phyloP scores from a whole-genome alignment of 768 basidiomycete genomes.

The Tremella mesenterica region DNA sequence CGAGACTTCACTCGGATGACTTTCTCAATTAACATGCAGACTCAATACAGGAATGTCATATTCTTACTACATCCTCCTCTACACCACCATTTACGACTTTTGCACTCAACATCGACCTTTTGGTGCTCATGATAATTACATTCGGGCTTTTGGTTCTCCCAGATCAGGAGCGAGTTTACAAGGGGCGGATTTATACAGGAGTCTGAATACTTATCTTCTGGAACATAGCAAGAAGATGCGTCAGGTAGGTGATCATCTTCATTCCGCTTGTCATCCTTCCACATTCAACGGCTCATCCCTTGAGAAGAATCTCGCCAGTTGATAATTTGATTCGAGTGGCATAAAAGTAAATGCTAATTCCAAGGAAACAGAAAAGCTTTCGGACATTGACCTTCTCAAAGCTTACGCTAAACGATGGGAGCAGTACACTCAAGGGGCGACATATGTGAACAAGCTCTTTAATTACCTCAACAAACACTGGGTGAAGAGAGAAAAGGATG shows the following conservation, averaged over 20 bases:
- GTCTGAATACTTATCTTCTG: constrained; percentile 83
- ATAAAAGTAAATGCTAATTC: not conserved
- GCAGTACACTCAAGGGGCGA: constrained; percentile 90
- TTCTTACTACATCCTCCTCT: constrained; percentile 49
- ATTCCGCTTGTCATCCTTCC: not conserved
- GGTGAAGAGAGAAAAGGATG: constrained; percentile 96
- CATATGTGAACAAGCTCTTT: constrained; percentile 94
- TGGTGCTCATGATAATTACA: constrained; percentile 1
- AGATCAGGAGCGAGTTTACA: constrained; percentile 82
- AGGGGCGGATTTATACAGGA: constrained; percentile 94
- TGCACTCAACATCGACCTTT: constrained; percentile 51
- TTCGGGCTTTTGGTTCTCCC: constrained; percentile 44
- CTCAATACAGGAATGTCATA: constrained; percentile 44
- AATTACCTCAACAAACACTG: constrained; percentile 98
- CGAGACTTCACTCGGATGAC: not conserved
- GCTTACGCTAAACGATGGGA: constrained; percentile 94
- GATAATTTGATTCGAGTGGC: no score
- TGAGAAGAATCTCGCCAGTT: not conserved
- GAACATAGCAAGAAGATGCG: constrained; percentile 62
- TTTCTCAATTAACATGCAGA: constrained; percentile 12
- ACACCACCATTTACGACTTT: constrained; percentile 96
- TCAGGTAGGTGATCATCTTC: constrained; percentile 49
- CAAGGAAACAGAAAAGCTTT: constrained; percentile 67
- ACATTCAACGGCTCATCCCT: no score
- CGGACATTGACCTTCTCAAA: constrained; percentile 76